Conservation (phyloP, 768 basidiomycete genomes). For the Rickenella mellea region DNA sequence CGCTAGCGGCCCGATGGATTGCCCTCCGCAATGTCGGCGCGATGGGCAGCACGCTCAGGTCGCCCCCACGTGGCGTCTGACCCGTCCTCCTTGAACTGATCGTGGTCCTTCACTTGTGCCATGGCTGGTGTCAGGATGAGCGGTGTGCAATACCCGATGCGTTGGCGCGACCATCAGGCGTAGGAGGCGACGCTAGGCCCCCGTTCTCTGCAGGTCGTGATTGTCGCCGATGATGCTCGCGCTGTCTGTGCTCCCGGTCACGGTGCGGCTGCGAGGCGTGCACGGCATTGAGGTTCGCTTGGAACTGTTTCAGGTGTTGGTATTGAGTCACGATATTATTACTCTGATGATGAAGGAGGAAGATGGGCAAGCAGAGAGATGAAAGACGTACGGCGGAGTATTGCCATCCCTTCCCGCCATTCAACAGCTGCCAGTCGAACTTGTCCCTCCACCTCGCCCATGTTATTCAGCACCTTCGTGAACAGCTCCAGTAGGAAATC, state of each 20-base stretch:
- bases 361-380: too few species aligned
- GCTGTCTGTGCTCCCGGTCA: slow-evolving; percentile 44
- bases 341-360: slow-evolving; percentile 2
- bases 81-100: slow-evolving; percentile 36
- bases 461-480: slow-evolving; percentile 79
- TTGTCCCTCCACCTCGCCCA: slow-evolving; percentile 89
- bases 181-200: slow-evolving; percentile 44
- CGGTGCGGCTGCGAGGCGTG: slow-evolving; percentile 42
- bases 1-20: slow-evolving; percentile 53
- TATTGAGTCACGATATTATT: slow-evolving; percentile 2
- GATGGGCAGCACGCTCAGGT: slow-evolving; percentile 55
- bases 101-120: slow-evolving; percentile 51
- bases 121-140: slow-evolving; percentile 59
- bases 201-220: slow-evolving; percentile 37
- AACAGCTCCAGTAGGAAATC: slow-evolving; percentile 96
- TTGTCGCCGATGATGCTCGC: slow-evolving; percentile 25
- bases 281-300: slow-evolving; percentile 45
- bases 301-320: slow-evolving; percentile 36
- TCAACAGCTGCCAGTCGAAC: slow-evolving; percentile 95
- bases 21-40: slow-evolving; percentile 56
- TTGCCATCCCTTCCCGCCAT: slow-evolving; percentile 95
- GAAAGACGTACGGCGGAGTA: slow-evolving; percentile 65
- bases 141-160: slow-evolving; percentile 46
- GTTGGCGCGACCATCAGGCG: slow-evolving; percentile 36
- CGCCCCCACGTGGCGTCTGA: slow-evolving; percentile 30